Base-by-base conservation (phyloP, 345 rosid species). In the Carallia brachiata region DNA sequence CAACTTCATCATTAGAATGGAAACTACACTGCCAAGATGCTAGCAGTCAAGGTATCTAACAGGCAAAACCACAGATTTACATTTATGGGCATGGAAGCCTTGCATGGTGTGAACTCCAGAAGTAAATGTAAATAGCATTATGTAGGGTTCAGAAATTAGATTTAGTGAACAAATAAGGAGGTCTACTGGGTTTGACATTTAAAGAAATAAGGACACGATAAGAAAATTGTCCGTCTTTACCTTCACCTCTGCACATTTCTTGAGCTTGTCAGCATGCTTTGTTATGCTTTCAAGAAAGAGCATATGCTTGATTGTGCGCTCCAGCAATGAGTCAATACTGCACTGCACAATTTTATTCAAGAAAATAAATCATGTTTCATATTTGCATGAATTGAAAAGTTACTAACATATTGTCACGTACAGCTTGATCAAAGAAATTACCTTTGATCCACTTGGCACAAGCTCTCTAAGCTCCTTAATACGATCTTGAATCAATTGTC, bases 391-490 rank as follows among this genome's bases (percentile, higher is more conserved):
- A 53, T 12, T 7, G 47, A 34, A 70, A 73, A 31, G 18, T 17
- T 36, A 66, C 60, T 32, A 27, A 54, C 48, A 31, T 36, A 44
- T 36, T 15, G 52, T 9, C 55, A 52, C 52, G 63, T 28, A 63
- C 37, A 63, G 59, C 63, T 56, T 18, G 63, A 67, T n/a, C 18
- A 69, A 64, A 68, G 59, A 72, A 79, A 68, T 75, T 86, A 95
- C 99, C 99, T 95, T 95, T 39, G 97, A 84, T 63, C 97, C 97
- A 78, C 83, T 90, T 4, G 97, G 99, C 39, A 95, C 99, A 77
- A 95, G 90, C 71, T 90, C 99, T 71, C 99, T 82, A 72, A 95
- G 85, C 85, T 95, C 97, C 85, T 95, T 95, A 47, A 95, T 86
- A 58, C 97, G 88, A 85, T 95, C 99, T 70, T 95, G 99, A 79